Base-by-base conservation (phyloP, 257 asterid species). In the Capsicum chinense region DNA sequence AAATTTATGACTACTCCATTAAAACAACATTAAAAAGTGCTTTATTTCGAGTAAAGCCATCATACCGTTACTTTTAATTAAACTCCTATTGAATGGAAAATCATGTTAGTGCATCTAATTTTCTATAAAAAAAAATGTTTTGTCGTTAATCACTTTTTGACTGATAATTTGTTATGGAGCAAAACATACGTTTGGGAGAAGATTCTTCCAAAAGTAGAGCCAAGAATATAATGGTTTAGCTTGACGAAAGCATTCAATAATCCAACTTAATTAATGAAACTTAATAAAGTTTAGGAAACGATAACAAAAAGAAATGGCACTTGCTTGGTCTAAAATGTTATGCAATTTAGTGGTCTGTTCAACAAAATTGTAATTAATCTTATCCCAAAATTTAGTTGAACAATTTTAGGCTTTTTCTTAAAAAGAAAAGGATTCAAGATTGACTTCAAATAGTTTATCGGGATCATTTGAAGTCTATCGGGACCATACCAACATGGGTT, bases 271-370 rank as follows among this genome's bases (percentile, higher is more conserved):
- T 44, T 66, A 81, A 81, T 66, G 44, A 81, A n/a, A 62, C 2
- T 39, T 59, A 59, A 48, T 64, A 62, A 81, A 81, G 60, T 42
- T 16, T 42, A 62, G 15, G 58, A 63, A 62, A 62, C 5, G 7
- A 76, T 52, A 52, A 26, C 63, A 54, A 76, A 76, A 76, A 16
- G 64, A 52, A 33, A 14, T 14, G 47, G 3, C 50, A 54, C 81
- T 76, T 21, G 60, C 48, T 54, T 54, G 26, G 48, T 76, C 63
- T 76, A 76, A 52, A 54, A 1, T 26, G 12, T 52, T 26, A 76
- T 52, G 26, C 26, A 14, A 76, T 26, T 81, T 81, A 81, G 62
- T 81, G 78, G 76, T 81, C 60, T 81, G 73, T 63, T 81, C 84
- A 81, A 81, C 26, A 47, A 76, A 76, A 76, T 76, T 76, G 48